phyloP scores from a whole-genome alignment of 768 basidiomycete species.

The Cystofilobasidium capitatum region DNA sequence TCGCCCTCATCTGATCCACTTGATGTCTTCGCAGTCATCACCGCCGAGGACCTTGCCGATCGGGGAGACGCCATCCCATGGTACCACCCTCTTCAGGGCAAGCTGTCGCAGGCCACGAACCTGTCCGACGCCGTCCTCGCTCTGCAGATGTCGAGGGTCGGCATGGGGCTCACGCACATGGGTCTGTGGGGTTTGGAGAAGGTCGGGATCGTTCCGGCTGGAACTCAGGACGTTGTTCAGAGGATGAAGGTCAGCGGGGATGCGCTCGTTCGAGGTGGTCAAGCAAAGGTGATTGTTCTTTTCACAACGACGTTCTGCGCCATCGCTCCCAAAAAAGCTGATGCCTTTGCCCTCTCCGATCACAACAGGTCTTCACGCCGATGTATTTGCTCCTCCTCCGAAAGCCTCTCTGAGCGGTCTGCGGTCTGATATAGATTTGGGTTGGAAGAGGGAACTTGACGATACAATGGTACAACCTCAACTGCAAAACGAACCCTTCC shows the following conservation, averaged over 20 bases:
- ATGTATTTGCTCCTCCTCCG: conserved; percentile 61
- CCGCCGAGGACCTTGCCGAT: conserved; percentile 89
- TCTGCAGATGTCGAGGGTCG: conserved; percentile 61
- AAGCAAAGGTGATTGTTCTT: conserved; percentile 56
- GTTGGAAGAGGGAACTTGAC: neutral
- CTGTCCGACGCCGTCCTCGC: conserved; percentile 79
- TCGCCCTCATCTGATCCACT: neutral
- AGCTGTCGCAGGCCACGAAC: conserved; percentile 82
- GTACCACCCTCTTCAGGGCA: conserved; percentile 96
- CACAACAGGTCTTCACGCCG: conserved; percentile 65
- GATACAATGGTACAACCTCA: no score
- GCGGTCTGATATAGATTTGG: neutral
- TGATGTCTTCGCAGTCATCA: conserved; percentile 70
- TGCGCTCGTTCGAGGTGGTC: conserved; percentile 71
- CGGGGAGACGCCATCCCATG: conserved; percentile 55
- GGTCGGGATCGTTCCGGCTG: conserved; percentile 72
- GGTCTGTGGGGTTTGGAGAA: conserved; percentile 65
- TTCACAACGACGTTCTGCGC: neutral
- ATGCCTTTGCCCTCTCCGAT: conserved; percentile 25
- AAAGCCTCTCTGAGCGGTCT: conserved; percentile 28
- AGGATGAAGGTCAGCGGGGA: conserved; percentile 70
- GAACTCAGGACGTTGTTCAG: conserved; percentile 80
- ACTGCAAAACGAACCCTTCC: no score
- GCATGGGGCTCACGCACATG: conserved; percentile 70
- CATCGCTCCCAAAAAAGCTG: neutral